These are phyloP conservation scores for Fusarium illudens DNA, from an alignment of 2,329 filamentous ascomycete species.

Conservation along the genomic window DNA sequence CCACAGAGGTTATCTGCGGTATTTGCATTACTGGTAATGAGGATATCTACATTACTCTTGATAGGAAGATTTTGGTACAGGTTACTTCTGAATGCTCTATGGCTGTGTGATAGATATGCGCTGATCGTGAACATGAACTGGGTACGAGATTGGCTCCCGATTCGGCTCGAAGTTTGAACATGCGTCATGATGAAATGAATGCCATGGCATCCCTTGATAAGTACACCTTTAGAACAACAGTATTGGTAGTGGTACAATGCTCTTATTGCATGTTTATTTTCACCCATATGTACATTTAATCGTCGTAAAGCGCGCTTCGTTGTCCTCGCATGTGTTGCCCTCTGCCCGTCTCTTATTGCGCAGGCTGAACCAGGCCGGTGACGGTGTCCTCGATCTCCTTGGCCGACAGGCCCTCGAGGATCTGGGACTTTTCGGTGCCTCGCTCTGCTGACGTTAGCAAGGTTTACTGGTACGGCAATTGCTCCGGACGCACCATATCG, in stretches of 20 bases:
- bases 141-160: no score
- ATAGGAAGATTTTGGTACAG: not conserved
- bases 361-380: constrained; percentile 60
- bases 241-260: constrained; percentile 34
- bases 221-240: not conserved
- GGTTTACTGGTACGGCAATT: not conserved
- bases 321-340: not conserved
- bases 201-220: not conserved
- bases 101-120: no score
- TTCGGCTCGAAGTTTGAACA: no score
- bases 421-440: constrained; percentile 65
- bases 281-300: constrained; percentile 40
- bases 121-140: not conserved
- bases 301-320: constrained; percentile 11
- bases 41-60: not conserved
- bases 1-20: constrained; percentile 1
- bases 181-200: not conserved
- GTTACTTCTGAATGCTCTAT: no score
- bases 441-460: constrained; percentile 53
- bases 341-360: constrained; percentile 23
- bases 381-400: constrained; percentile 70
- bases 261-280: constrained; percentile 34
- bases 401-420: constrained; percentile 66
- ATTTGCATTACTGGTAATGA: constrained; percentile 9
- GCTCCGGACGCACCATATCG: constrained; percentile 75